These are phyloP conservation scores for Diaporthe batatas DNA, from an alignment of 2,329 filamentous ascomycete genomes.

Conservation along the genomic window DNA sequence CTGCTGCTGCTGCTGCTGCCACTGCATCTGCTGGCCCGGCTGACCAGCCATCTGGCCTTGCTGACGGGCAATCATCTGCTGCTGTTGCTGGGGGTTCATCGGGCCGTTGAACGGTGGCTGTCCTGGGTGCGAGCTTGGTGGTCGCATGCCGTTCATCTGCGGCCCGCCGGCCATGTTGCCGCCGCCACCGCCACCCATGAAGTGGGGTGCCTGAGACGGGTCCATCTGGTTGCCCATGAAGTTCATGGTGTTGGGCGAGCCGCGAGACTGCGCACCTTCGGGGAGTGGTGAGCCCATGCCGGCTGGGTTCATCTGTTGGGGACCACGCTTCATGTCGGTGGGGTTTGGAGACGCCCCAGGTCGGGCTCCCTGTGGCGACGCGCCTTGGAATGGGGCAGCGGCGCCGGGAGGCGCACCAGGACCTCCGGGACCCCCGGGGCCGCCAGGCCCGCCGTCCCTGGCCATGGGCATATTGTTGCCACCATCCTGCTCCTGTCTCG, in stretches of 20 bases:
- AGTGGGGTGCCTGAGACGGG: constrained; percentile 70
- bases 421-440: constrained; percentile 66
- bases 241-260: constrained; percentile 72
- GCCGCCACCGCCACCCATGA: constrained; percentile 64
- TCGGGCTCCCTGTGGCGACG: constrained; percentile 77
- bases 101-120: constrained; percentile 65
- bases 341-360: constrained; percentile 82
- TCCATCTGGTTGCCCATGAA: constrained; percentile 76
- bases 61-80: constrained; percentile 69
- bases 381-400: constrained; percentile 69
- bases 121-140: constrained; percentile 76
- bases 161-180: constrained; percentile 65
- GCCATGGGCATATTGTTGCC: constrained; percentile 65
- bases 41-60: constrained; percentile 52
- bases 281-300: constrained; percentile 79
- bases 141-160: constrained; percentile 77
- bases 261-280: constrained; percentile 75
- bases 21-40: constrained; percentile 61
- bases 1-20: constrained; percentile 55
- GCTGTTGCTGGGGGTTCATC: constrained; percentile 73
- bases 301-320: constrained; percentile 78
- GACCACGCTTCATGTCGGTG: constrained; percentile 82
- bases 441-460: constrained; percentile 62
- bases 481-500: constrained; percentile 82
- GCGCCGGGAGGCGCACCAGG: constrained; percentile 56